These are phyloP conservation scores for Cucumis hystrix DNA, from an alignment of 306 rosid species.

Conservation along the genomic window DNA sequence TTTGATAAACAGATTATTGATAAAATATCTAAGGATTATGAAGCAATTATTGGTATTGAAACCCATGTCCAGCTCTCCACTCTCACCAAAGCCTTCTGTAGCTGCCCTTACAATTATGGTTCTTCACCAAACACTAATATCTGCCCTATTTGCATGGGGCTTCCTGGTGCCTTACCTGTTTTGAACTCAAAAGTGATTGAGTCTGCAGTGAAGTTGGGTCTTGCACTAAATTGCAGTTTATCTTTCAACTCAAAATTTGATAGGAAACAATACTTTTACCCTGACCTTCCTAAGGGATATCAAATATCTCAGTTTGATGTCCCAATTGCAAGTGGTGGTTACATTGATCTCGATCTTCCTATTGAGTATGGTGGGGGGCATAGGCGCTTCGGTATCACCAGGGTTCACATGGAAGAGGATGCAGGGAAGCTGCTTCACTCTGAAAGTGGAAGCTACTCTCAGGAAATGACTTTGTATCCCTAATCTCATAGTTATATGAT, in stretches of 20 bases:
- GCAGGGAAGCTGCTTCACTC: conserved; percentile 89
- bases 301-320: conserved; percentile 94
- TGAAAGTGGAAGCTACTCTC: conserved; percentile 65
- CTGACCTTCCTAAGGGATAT: conserved; percentile 93
- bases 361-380: conserved; percentile 87
- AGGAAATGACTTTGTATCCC: conserved; percentile 26
- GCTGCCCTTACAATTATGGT: conserved; percentile 74
- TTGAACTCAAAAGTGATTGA: conserved; percentile 66
- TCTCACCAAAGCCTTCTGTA: conserved; percentile 77
- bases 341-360: conserved; percentile 71
- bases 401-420: conserved; percentile 99
- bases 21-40: conserved; percentile 51
- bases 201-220: conserved; percentile 64
- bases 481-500: neutral
- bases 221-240: conserved; percentile 78
- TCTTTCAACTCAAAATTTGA: conserved; percentile 78
- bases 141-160: conserved; percentile 92
- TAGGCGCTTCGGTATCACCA: conserved; percentile 77
- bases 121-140: conserved; percentile 55
- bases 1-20: conserved; percentile 39
- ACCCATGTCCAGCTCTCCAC: conserved; percentile 93
- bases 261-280: conserved; percentile 91
- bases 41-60: conserved; percentile 75
- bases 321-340: conserved; percentile 72
- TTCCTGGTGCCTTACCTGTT: conserved; percentile 89